Evolutionary conservation across 352 stramenopile species (phyloP).

Genomic region (Phytophthora megakarya): DNA sequence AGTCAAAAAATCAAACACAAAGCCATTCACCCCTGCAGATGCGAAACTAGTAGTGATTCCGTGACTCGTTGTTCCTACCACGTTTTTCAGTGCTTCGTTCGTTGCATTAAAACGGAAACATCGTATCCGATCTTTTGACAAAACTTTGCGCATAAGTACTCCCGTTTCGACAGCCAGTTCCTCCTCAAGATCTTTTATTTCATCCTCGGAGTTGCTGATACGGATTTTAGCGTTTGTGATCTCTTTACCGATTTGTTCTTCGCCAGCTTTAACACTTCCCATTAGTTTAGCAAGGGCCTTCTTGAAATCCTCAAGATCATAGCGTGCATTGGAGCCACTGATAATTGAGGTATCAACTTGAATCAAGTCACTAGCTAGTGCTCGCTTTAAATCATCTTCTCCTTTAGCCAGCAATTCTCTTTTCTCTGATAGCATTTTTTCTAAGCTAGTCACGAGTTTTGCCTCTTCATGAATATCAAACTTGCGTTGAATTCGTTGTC

Average conservation of each 20-base stretch:
- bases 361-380: slow-evolving; percentile 60
- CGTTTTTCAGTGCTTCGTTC: slow-evolving; percentile 75
- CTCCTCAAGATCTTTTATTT: slow-evolving; percentile 68
- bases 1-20: slow-evolving; percentile 71
- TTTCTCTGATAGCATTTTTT: slow-evolving; percentile 65
- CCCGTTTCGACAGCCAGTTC: slow-evolving; percentile 74
- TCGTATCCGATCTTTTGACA: slow-evolving; percentile 63
- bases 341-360: slow-evolving; percentile 76
- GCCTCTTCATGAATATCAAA: slow-evolving; percentile 62
- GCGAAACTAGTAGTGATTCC: slow-evolving; percentile 67
- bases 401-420: slow-evolving; percentile 56
- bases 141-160: slow-evolving; percentile 71
- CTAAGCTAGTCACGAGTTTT: slow-evolving; percentile 55
- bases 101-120: slow-evolving; percentile 79
- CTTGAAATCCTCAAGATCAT: slow-evolving; percentile 81
- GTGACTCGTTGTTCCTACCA: slow-evolving; percentile 72
- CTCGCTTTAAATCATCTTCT: slow-evolving; percentile 68
- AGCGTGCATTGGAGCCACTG: slow-evolving; percentile 56
- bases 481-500: slow-evolving; percentile 61
- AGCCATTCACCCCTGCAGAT: slow-evolving; percentile 46
- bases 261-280: slow-evolving; percentile 58
- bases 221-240: slow-evolving; percentile 69
- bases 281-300: slow-evolving; percentile 75
- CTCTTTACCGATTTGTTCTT: slow-evolving; percentile 62
- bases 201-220: slow-evolving; percentile 68